Percentiles rank a stretch among this genome's conserved stretches.
phyloP scores from a whole-genome alignment of 129 eudicot genomes.

The Saposhnikovia divaricata region DNA sequence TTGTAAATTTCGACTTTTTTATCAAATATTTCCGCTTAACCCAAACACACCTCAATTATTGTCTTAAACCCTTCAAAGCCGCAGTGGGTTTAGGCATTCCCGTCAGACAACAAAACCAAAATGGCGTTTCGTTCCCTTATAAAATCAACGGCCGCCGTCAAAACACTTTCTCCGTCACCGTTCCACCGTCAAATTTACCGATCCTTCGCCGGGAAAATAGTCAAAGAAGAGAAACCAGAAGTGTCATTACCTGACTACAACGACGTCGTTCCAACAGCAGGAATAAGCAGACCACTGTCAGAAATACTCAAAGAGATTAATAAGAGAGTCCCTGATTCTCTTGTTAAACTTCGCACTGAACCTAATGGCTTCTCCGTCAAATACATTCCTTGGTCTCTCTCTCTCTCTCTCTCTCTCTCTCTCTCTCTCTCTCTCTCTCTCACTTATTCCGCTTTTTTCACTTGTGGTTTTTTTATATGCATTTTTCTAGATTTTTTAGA shows the following conservation, averaged over 20 bases:
- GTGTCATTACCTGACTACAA: conserved; percentile 17
- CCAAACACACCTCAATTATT: no score
- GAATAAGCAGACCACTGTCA: conserved; percentile 67
- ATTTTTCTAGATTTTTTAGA: neutral
- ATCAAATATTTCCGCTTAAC: no score
- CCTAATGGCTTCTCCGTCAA: conserved; percentile 44
- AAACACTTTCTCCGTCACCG: conserved; percentile 11
- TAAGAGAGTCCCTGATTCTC: conserved; percentile 81
- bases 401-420: neutral
- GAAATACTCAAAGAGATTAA: conserved; percentile 76
- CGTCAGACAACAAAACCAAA: no score
- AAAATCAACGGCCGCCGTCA: conserved; percentile 20
- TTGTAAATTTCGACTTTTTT: no score
- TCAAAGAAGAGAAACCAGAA: conserved; percentile 15
- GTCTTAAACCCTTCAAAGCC: neutral
- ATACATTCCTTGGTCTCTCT: conserved; percentile 65
- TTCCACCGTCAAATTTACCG: neutral
- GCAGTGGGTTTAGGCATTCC: neutral
- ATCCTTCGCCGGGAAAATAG: conserved; percentile 24
- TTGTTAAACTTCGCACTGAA: conserved; percentile 45
- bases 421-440: neutral
- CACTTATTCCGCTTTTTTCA: neutral
- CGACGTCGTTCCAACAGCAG: conserved; percentile 44
- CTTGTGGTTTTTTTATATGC: no score
- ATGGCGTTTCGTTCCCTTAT: conserved; percentile 19